Evolutionary conservation across 2,329 filamentous ascomycete genomes (phyloP).

Genomic region (Xylaria sp.): DNA sequence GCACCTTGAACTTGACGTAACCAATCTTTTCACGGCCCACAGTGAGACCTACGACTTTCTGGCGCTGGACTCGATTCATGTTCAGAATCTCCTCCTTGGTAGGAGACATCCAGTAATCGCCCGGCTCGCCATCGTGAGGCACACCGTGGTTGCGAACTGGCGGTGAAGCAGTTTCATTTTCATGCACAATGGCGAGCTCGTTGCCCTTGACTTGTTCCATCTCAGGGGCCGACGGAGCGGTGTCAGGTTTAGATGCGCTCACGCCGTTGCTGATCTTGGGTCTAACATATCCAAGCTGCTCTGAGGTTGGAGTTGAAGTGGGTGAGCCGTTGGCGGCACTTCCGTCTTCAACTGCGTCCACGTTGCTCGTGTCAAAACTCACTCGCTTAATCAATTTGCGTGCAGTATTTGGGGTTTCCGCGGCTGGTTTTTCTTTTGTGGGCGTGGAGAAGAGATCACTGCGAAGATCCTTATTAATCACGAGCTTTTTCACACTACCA

Average conservation of each 20-base stretch:
- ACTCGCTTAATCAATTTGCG: slow-evolving; percentile 80
- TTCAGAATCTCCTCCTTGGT: slow-evolving; percentile 73
- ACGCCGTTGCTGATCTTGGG: slow-evolving; percentile 51
- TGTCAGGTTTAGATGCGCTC: slow-evolving; percentile 51
- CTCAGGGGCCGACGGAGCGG: slow-evolving; percentile 57
- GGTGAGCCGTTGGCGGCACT: slow-evolving; percentile 50
- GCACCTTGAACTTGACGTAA: slow-evolving; percentile 77
- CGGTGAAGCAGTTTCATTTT: slow-evolving; percentile 60
- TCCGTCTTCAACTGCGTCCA: slow-evolving; percentile 52
- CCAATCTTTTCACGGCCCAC: slow-evolving; percentile 86
- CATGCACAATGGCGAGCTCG: slow-evolving; percentile 79
- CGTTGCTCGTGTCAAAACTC: slow-evolving; percentile 79
- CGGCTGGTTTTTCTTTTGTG: slow-evolving; percentile 54
- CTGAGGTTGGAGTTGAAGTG: slow-evolving; percentile 58
- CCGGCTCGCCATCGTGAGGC: slow-evolving; percentile 58
- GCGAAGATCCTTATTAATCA: slow-evolving; percentile 86
- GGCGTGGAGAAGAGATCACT: slow-evolving; percentile 72
- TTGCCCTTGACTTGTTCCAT: slow-evolving; percentile 76
- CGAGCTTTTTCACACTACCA: slow-evolving; percentile 83
- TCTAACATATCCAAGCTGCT: slow-evolving; percentile 65
- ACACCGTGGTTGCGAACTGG: slow-evolving; percentile 38
- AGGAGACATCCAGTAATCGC: slow-evolving; percentile 87
- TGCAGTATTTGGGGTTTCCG: slow-evolving; percentile 49
- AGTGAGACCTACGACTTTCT: slow-evolving; percentile 74
- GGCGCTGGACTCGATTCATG: slow-evolving; percentile 80